These are phyloP conservation scores for Dendryphion nanum DNA, from an alignment of 2,329 filamentous ascomycete genomes.

Conservation along the genomic window DNA sequence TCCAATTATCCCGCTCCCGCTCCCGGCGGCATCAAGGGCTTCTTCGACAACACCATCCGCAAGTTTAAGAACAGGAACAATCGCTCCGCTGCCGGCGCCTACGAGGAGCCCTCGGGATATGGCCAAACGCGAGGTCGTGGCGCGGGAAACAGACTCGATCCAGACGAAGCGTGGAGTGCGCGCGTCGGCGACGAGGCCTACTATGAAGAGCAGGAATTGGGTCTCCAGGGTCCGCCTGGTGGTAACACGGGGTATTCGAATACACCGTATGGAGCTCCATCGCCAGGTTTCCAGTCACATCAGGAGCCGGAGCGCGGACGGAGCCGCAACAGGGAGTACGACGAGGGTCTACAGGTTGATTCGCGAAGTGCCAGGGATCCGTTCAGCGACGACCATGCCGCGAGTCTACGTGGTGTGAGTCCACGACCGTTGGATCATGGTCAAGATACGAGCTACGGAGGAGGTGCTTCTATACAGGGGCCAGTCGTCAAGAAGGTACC, in stretches of 20 bases:
- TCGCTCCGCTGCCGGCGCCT: conserved; percentile 67
- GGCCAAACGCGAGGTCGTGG: conserved; percentile 40
- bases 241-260: conserved; percentile 38
- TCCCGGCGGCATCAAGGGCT: conserved; percentile 65
- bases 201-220: conserved; percentile 76
- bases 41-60: conserved; percentile 67
- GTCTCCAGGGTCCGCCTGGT: conserved; percentile 48
- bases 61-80: conserved; percentile 65
- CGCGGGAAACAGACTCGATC: conserved; percentile 64
- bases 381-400: conserved; percentile 44
- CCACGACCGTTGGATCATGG: conserved; percentile 64
- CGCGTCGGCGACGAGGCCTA: conserved; percentile 75
- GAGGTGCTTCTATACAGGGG: conserved; percentile 4
- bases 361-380: conserved; percentile 32
- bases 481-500: conserved; percentile 28
- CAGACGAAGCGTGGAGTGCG: conserved; percentile 83
- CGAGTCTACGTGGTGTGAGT: conserved; percentile 66
- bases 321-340: conserved; percentile 50
- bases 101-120: conserved; percentile 62
- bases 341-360: conserved; percentile 26
- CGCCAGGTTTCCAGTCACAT: conserved; percentile 9
- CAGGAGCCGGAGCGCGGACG: conserved; percentile 41
- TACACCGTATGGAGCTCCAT: conserved; percentile 26
- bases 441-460: conserved; percentile 41
- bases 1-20: conserved; percentile 54